Evolutionary conservation across 495 filamentous ascomycete genomes (phyloP).

Genomic region (Pseudevernia furfuracea): DNA sequence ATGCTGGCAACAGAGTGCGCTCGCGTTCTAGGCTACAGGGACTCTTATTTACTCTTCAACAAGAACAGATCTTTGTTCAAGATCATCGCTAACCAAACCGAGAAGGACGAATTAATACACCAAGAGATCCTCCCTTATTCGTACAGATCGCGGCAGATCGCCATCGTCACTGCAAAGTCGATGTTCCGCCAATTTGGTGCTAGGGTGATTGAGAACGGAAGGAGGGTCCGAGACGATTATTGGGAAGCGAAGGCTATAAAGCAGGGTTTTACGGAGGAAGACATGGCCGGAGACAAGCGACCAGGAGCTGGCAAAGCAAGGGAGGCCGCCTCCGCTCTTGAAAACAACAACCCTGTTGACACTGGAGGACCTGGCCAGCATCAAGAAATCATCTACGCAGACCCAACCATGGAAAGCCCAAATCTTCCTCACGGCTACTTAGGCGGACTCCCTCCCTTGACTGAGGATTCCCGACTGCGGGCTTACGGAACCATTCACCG

Average conservation of each 20-base stretch:
- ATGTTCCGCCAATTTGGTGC: constrained; percentile 99
- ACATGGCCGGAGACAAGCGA: constrained; percentile 91
- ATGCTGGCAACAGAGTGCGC: constrained; percentile 99
- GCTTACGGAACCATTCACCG: constrained; percentile 81
- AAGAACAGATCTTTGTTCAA: constrained; percentile 97
- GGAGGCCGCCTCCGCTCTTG: constrained; percentile 63
- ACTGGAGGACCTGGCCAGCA: constrained; percentile 48
- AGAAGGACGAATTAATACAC: constrained; percentile 92
- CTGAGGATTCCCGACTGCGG: constrained; percentile 67
- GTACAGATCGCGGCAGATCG: constrained; percentile 94
- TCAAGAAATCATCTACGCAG: constrained; percentile 77
- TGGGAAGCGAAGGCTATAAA: constrained; percentile 97
- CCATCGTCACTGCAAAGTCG: constrained; percentile 94
- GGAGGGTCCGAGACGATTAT: constrained; percentile 93
- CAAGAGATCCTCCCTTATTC: constrained; percentile 97
- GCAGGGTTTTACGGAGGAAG: constrained; percentile 96
- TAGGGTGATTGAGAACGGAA: constrained; percentile 78
- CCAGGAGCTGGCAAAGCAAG: constrained; percentile 84
- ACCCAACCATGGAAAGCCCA: constrained; percentile 49
- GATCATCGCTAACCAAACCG: constrained; percentile 91
- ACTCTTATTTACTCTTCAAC: constrained; percentile 98
- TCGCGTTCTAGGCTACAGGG: constrained; percentile 85
- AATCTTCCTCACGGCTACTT: constrained; percentile 49
- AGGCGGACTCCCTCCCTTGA: constrained; percentile 54
- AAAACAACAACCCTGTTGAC: constrained; percentile 35